Evolutionary conservation across 495 filamentous ascomycete species (phyloP).

Genomic region (Mytilinidion resinicola): DNA sequence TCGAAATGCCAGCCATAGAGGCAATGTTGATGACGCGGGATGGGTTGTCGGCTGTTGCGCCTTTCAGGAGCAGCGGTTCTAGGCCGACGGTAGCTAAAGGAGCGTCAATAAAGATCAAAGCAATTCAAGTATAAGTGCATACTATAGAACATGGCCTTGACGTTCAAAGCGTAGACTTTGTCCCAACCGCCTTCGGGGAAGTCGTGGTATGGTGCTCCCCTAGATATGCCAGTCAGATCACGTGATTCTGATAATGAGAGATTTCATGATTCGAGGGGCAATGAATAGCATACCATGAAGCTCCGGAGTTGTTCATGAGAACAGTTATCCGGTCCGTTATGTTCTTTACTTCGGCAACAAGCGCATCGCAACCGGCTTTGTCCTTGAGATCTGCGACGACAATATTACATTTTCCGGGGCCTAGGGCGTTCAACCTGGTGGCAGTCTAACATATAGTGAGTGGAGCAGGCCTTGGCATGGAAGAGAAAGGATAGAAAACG

Average conservation of each 20-base stretch:
- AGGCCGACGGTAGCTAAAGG: conserved; percentile 21
- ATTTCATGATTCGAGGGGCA: too few species aligned
- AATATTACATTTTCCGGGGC: conserved; percentile 32
- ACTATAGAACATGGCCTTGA: conserved; percentile 34
- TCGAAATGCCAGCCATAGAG: conserved; percentile 35
- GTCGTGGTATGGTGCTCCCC: conserved; percentile 32
- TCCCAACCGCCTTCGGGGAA: conserved; percentile 36
- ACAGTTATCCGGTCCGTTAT: conserved; percentile 30
- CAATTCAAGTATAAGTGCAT: too few species aligned
- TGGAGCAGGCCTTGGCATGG: too few species aligned
- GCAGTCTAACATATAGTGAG: conserved; percentile 3
- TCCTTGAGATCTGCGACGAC: conserved; percentile 33
- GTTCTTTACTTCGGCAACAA: conserved; percentile 29
- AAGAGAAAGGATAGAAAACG: too few species aligned
- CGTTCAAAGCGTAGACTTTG: conserved; percentile 35
- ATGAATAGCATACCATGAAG: conserved; percentile 21
- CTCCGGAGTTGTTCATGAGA: conserved; percentile 33
- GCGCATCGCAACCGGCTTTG: conserved; percentile 26
- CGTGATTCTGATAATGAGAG: too few species aligned
- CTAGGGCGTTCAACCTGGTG: conserved; percentile 30
- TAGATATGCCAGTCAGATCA: too few species aligned
- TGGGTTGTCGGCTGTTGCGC: conserved; percentile 29
- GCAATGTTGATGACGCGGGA: conserved; percentile 35
- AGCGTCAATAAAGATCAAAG: too few species aligned
- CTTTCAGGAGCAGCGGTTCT: conserved; percentile 29